phyloP scores from a whole-genome alignment of 805 yeast genomes.

The Candida endomychidarum region DNA sequence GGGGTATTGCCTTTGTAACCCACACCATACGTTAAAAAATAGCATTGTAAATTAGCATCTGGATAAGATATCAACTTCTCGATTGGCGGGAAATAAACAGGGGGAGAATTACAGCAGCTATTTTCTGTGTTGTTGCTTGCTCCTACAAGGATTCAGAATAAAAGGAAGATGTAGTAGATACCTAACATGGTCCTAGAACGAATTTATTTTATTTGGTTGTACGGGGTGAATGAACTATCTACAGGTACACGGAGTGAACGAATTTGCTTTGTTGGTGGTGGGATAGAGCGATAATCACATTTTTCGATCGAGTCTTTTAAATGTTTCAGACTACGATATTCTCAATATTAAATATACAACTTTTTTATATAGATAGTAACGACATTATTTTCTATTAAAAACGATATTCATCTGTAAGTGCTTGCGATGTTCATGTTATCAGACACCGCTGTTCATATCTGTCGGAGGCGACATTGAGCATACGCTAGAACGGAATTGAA shows the following conservation, averaged over 20 bases:
- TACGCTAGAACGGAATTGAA: slow-evolving; percentile 3
- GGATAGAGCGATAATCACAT: not conserved
- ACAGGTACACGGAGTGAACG: slow-evolving; percentile 1
- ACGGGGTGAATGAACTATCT: slow-evolving; percentile 7
- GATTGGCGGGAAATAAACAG: slow-evolving; percentile 1
- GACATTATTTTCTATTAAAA: not conserved
- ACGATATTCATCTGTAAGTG: slow-evolving; percentile 2
- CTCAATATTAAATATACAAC: slow-evolving; percentile 1
- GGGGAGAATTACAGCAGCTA: slow-evolving; percentile 2
- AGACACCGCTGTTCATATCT: slow-evolving; percentile 1
- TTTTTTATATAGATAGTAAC: slow-evolving; percentile 5
- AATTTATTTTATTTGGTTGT: not conserved
- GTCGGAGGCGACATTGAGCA: slow-evolving; percentile 2
- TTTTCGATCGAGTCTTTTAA: slow-evolving; percentile 6
- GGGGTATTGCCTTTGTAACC: slow-evolving; percentile 5
- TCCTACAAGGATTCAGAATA: not conserved
- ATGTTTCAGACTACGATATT: slow-evolving; percentile 4
- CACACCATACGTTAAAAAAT: slow-evolving; percentile 1
- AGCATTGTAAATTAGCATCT: slow-evolving; percentile 3
- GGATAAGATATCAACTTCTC: slow-evolving; percentile 2
- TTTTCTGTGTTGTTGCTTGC: slow-evolving; percentile 1
- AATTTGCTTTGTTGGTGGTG: not conserved
- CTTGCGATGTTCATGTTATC: slow-evolving; percentile 6
- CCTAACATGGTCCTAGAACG: not conserved
- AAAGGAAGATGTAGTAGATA: not conserved